Evolutionary conservation across 352 stramenopile genomes (phyloP).

Genomic region (Globisporangium recalcitrans): DNA sequence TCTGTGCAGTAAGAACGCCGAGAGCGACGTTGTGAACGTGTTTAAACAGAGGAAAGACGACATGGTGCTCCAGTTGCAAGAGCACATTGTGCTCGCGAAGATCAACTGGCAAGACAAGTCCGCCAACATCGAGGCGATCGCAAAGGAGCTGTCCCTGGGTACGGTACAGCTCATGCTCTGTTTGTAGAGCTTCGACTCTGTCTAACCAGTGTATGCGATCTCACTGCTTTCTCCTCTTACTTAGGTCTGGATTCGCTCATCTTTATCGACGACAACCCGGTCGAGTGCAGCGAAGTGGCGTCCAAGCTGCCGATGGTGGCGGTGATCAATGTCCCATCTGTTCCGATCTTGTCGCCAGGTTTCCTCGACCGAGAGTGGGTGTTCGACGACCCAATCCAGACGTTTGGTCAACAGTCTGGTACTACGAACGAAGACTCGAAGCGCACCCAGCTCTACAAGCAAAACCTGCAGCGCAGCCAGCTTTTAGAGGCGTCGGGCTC

Average conservation of each 20-base stretch:
- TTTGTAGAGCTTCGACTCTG: not conserved
- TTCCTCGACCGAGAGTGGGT: conserved; percentile 49
- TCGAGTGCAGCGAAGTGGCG: conserved; percentile 64
- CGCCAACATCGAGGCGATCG: conserved; percentile 47
- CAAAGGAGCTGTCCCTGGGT: conserved; percentile 41
- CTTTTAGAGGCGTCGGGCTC: conserved; percentile 27
- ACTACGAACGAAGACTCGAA: conserved; percentile 31
- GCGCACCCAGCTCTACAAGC: conserved; percentile 54
- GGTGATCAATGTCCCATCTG: conserved; percentile 40
- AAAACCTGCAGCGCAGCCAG: conserved; percentile 38
- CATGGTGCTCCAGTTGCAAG: conserved; percentile 43
- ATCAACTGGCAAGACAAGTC: conserved; percentile 65
- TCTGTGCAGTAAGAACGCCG: conserved; percentile 70
- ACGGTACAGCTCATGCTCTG: not conserved
- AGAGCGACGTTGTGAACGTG: conserved; percentile 39
- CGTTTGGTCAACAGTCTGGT: not conserved
- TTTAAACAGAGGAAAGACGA: conserved; percentile 39
- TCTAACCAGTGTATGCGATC: not conserved
- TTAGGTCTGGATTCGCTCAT: conserved; percentile 52
- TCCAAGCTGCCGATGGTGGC: conserved; percentile 37
- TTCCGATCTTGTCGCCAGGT: conserved; percentile 19
- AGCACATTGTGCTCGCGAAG: conserved; percentile 44
- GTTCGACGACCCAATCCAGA: conserved; percentile 31
- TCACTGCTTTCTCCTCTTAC: not conserved
- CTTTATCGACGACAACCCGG: conserved; percentile 68